A percentile compares a stretch with the other conserved stretches of the same genome.
Conservation (phyloP, 306 rosid species). For the Prunus mira region DNA sequence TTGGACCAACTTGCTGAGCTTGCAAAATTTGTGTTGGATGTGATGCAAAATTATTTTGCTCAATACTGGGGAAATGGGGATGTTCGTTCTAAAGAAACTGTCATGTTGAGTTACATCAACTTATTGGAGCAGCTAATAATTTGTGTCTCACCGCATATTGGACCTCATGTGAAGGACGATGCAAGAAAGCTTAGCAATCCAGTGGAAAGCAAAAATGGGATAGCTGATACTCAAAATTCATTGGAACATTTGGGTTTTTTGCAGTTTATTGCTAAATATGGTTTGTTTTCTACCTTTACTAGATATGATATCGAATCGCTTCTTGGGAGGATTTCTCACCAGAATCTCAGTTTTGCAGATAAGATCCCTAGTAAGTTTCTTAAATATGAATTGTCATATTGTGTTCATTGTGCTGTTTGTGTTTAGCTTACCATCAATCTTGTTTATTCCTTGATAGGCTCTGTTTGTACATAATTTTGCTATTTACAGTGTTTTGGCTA, state of each 20-base stretch:
- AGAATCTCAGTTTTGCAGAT: constrained; percentile 35
- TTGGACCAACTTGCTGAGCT: constrained; percentile 24
- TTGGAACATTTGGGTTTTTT: constrained; percentile 47
- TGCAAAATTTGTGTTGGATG: constrained; percentile 46
- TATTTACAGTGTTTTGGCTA: background rate
- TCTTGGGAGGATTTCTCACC: constrained; percentile 36
- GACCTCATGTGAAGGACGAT: constrained; percentile 33
- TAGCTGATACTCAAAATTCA: constrained; percentile 22
- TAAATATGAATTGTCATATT: background rate
- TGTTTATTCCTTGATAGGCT: background rate
- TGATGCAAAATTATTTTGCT: constrained; percentile 29
- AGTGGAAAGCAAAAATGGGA: constrained; percentile 36
- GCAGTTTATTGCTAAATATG: constrained; percentile 42
- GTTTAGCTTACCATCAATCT: background rate
- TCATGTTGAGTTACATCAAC: constrained; percentile 18
- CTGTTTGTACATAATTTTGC: no score
- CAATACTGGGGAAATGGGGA: constrained; percentile 21
- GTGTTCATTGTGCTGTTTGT: background rate
- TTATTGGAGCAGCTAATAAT: constrained; percentile 38
- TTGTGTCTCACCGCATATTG: constrained; percentile 37
- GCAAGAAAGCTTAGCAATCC: constrained; percentile 52
- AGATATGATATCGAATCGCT: constrained; percentile 39
- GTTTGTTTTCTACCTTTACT: constrained; percentile 34
- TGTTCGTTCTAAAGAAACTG: constrained; percentile 14
- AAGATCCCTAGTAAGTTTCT: constrained; percentile 46